Evolutionary conservation across 768 basidiomycete genomes (phyloP).

Genomic region (Auricularia sp.): DNA sequence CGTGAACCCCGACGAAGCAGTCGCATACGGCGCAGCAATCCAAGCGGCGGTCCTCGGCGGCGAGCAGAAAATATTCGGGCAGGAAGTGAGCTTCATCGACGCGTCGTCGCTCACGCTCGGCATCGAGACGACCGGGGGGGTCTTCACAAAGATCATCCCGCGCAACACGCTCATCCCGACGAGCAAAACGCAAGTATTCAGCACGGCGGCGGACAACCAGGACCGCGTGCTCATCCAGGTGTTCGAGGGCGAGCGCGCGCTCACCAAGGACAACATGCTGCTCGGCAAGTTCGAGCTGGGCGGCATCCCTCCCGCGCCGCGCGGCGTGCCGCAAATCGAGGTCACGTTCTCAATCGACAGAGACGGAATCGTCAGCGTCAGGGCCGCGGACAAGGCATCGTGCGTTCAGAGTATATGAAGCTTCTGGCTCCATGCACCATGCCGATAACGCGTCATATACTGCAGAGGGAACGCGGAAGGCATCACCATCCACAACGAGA

Average conservation of each 20-base stretch:
- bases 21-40: conserved; percentile 44
- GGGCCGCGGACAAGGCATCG: conserved; percentile 31
- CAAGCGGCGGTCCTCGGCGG: conserved; percentile 42
- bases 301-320: conserved; percentile 34
- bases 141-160: conserved; percentile 42
- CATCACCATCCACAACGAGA: conserved; percentile 35
- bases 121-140: conserved; percentile 40
- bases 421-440: not conserved
- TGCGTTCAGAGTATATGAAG: conserved; percentile 7
- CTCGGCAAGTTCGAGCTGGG: conserved; percentile 39
- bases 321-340: conserved; percentile 35
- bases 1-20: conserved; percentile 47
- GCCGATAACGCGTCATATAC: not conserved
- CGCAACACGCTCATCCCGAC: conserved; percentile 43
- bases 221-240: conserved; percentile 26
- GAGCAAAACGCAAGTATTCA: conserved; percentile 35
- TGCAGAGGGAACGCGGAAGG: conserved; percentile 25
- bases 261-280: conserved; percentile 39
- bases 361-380: conserved; percentile 36
- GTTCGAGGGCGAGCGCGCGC: conserved; percentile 30
- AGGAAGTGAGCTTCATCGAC: conserved; percentile 37
- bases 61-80: conserved; percentile 26
- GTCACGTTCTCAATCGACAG: conserved; percentile 42
- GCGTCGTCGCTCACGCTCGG: conserved; percentile 40
- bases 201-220: conserved; percentile 27